Evolutionary conservation across 305 asterid species (phyloP).

Genomic region (Fraxinus latifolia): DNA sequence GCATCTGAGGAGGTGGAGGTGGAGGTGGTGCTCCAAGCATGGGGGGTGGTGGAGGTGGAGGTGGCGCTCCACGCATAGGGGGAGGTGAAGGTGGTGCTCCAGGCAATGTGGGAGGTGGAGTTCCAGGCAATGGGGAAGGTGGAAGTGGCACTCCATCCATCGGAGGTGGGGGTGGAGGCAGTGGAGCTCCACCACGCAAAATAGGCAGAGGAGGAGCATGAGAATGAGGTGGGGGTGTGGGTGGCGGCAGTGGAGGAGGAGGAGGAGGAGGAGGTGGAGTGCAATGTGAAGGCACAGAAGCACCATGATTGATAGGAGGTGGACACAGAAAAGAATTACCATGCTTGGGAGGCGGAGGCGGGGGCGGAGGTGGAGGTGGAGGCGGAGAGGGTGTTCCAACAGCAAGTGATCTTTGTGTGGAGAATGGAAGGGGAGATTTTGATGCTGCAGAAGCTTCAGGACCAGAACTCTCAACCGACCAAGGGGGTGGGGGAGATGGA

Average conservation of each 20-base stretch:
- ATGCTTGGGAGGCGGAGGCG: not conserved
- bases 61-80: not conserved
- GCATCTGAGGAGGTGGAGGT: not conserved
- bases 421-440: not conserved
- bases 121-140: no score
- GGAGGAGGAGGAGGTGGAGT: conserved; percentile 14
- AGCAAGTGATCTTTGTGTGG: not conserved
- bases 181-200: not conserved
- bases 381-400: conserved; percentile 5
- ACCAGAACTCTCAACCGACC: conserved; percentile 22
- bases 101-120: no score
- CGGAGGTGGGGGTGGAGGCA: not conserved
- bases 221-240: not conserved
- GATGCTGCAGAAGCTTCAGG: not conserved
- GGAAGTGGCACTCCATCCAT: no score
- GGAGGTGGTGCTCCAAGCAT: not conserved
- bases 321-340: not conserved
- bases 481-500: conserved; percentile 30
- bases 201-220: not conserved
- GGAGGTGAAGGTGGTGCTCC: not conserved
- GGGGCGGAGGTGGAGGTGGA: not conserved
- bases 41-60: not conserved
- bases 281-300: not conserved
- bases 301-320: not conserved
- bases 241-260: not conserved